phyloP scores from a whole-genome alignment of 352 stramenopile species.

The Globisporangium ultimum region DNA sequence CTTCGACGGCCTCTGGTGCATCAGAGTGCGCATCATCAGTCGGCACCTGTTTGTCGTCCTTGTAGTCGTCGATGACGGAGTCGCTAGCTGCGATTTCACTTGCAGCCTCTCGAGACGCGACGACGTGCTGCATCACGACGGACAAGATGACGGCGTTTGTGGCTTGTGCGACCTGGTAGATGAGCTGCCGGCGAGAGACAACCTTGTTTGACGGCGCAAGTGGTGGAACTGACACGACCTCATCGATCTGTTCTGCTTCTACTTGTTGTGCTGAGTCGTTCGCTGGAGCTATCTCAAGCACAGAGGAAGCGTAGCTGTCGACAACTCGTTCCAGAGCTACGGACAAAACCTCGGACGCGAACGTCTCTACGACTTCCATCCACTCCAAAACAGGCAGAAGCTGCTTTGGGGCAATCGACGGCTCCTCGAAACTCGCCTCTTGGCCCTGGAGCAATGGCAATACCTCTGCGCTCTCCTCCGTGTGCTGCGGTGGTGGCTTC shows the following conservation, averaged over 20 bases:
- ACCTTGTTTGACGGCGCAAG: neutral
- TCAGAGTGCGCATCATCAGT: too few relatives aligned
- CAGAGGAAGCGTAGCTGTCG: neutral
- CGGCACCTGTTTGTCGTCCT: neutral
- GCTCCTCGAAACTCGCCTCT: too few relatives aligned
- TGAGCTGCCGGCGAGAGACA: slow-evolving; percentile 5
- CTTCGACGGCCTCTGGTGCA: too few relatives aligned
- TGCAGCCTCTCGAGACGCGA: slow-evolving; percentile 4
- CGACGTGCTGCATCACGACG: slow-evolving; percentile 14
- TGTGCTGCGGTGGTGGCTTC: too few relatives aligned
- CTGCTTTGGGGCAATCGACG: neutral
- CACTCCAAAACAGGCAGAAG: neutral
- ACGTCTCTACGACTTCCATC: neutral
- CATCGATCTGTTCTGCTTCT: neutral
- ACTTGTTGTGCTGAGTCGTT: neutral
- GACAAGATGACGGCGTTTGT: slow-evolving; percentile 11
- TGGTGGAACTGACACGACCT: neutral
- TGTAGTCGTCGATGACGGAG: neutral
- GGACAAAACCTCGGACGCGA: neutral
- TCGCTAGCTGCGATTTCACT: slow-evolving; percentile 3
- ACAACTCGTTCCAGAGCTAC: neutral
- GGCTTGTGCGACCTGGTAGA: slow-evolving; percentile 18
- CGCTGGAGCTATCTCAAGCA: too few relatives aligned
- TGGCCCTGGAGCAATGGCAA: too few relatives aligned
- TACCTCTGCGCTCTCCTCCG: too few relatives aligned